Percentiles rank a stretch among this genome's conserved stretches.
These are phyloP conservation scores for Orbilia ellipsospora DNA, from an alignment of 2,329 filamentous ascomycete genomes.

Conservation along the genomic window DNA sequence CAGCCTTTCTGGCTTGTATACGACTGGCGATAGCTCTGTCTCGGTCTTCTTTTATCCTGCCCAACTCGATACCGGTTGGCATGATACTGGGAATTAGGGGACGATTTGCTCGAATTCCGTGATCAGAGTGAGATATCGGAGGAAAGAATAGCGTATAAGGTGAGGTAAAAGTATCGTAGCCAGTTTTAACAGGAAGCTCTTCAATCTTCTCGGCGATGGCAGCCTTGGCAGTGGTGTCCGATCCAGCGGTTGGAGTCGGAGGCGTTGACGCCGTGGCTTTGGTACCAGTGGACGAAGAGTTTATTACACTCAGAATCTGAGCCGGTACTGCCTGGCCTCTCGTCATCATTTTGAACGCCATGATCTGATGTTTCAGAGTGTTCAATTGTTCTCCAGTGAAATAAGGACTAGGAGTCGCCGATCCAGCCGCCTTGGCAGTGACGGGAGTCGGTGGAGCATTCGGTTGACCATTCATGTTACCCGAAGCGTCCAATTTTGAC, in stretches of 20 bases:
- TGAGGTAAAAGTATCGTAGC: slow-evolving; percentile 79
- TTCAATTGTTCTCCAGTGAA: slow-evolving; percentile 83
- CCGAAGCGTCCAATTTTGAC: slow-evolving; percentile 27
- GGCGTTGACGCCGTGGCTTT: slow-evolving; percentile 61
- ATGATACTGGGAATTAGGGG: slow-evolving; percentile 87
- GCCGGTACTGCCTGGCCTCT: slow-evolving; percentile 80
- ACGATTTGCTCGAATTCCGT: slow-evolving; percentile 79
- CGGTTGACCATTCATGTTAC: slow-evolving; percentile 15
- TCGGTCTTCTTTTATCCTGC: slow-evolving; percentile 84
- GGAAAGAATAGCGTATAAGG: slow-evolving; percentile 72
- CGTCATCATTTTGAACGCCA: slow-evolving; percentile 87
- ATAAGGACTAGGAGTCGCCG: slow-evolving; percentile 55
- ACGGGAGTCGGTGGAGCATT: slow-evolving; percentile 55
- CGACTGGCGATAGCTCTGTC: slow-evolving; percentile 91
- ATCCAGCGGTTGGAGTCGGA: slow-evolving; percentile 63
- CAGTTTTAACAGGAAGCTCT: slow-evolving; percentile 61
- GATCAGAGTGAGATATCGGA: slow-evolving; percentile 81
- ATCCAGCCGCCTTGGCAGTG: slow-evolving; percentile 59
- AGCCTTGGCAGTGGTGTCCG: slow-evolving; percentile 60
- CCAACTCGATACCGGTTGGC: slow-evolving; percentile 86
- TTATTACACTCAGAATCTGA: slow-evolving; percentile 67
- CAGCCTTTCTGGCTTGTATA: slow-evolving; percentile 83
- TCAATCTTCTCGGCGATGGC: slow-evolving; percentile 59
- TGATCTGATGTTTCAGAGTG: slow-evolving; percentile 84
- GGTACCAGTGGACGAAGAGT: slow-evolving; percentile 61